A percentile compares a stretch with the other conserved stretches of the same genome.
Evolutionary conservation across 208 protist species (phyloP).

Genomic region (Leishmania turanica): DNA sequence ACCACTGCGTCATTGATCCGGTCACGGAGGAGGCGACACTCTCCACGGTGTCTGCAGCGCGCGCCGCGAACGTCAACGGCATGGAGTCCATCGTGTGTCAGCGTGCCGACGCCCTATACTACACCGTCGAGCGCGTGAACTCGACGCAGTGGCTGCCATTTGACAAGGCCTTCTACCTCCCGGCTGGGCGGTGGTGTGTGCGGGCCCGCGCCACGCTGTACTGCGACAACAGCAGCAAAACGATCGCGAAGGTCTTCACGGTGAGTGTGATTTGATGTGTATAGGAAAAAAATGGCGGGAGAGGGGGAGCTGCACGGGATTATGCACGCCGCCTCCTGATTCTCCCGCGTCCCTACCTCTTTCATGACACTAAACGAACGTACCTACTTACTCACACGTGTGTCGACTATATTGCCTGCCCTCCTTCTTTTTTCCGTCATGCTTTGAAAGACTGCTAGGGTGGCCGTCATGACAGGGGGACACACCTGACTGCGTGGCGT

Average conservation of each 20-base stretch:
- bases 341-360: not conserved
- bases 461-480: not conserved
- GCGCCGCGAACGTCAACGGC: not conserved
- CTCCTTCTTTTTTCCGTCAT: not conserved
- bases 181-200: conserved; percentile 81
- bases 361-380: not conserved
- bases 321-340: not conserved
- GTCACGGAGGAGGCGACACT: conserved; percentile 20
- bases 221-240: conserved; percentile 40
- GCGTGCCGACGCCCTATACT: conserved; percentile 35
- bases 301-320: not conserved
- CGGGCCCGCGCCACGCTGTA: conserved; percentile 46
- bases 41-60: not conserved
- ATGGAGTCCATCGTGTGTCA: conserved; percentile 29
- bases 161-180: conserved; percentile 56
- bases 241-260: conserved; percentile 67
- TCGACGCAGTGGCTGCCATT: conserved; percentile 62
- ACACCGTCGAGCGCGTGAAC: conserved; percentile 59
- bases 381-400: not conserved
- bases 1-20: conserved; percentile 26
- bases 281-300: not conserved
- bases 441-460: not conserved
- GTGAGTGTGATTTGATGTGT: conserved; percentile 42
- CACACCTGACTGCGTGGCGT: not conserved
- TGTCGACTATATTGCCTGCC: not conserved